A percentile compares a stretch with the other conserved stretches of the same genome.
These are phyloP conservation scores for Neurospora terricola DNA, from an alignment of 495 filamentous ascomycete species.

Conservation along the genomic window DNA sequence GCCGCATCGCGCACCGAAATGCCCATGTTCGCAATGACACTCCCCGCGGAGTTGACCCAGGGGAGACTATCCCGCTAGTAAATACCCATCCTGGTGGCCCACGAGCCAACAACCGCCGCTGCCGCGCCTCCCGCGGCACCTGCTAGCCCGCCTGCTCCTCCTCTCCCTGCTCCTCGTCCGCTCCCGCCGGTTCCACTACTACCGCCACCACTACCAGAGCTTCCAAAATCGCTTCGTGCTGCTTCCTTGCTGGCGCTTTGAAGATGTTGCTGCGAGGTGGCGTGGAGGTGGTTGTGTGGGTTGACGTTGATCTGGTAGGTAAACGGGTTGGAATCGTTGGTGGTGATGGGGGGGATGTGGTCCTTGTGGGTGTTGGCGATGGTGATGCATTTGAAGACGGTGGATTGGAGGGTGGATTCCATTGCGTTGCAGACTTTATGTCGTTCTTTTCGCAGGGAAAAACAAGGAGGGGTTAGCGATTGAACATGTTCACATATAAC, in stretches of 20 bases:
- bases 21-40: neutral
- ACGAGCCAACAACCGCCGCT: conserved; percentile 37
- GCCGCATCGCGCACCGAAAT: neutral
- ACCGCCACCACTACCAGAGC: neutral
- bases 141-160: neutral
- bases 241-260: conserved; percentile 7
- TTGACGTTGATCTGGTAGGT: conserved; percentile 82
- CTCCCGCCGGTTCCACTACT: neutral
- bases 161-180: neutral
- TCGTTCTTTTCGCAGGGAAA: too few species aligned
- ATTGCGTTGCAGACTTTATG: conserved; percentile 80
- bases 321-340: conserved; percentile 85
- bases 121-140: neutral
- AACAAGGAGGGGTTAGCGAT: too few species aligned
- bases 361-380: conserved; percentile 83
- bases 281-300: neutral
- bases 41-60: neutral
- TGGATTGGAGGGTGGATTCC: conserved; percentile 73
- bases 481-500: too few species aligned
- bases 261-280: neutral
- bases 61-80: conserved; percentile 35
- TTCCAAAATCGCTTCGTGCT: neutral
- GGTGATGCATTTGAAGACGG: conserved; percentile 77
- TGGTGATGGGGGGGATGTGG: conserved; percentile 95
- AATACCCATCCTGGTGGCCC: conserved; percentile 71